Percentiles rank a stretch among this genome's conserved stretches.
Evolutionary conservation across 1,139 yeast species (phyloP).

Genomic region (Pneumocystis jirovecii): DNA sequence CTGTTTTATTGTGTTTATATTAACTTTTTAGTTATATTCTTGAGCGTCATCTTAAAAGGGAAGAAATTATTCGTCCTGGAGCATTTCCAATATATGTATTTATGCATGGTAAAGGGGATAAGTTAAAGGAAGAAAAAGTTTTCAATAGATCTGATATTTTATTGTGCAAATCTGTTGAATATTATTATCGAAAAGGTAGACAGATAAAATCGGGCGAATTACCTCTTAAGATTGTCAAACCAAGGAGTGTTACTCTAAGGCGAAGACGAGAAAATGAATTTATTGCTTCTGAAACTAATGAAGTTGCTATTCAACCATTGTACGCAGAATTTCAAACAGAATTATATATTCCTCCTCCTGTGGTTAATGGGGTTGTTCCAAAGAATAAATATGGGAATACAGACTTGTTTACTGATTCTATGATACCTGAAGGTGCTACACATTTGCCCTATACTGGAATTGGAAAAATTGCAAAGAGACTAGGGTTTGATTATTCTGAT

Average conservation of each 20-base stretch:
- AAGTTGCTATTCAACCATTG: conserved; percentile 25
- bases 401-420: conserved; percentile 57
- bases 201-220: conserved; percentile 32
- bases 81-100: conserved; percentile 51
- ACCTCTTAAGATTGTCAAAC: conserved; percentile 16
- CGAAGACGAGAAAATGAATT: conserved; percentile 24
- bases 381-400: conserved; percentile 72
- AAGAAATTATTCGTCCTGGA: conserved; percentile 57
- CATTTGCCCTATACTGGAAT: conserved; percentile 36
- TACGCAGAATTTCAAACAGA: conserved; percentile 72
- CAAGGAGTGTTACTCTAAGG: conserved; percentile 38
- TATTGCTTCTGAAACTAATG: conserved; percentile 35
- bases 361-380: conserved; percentile 49
- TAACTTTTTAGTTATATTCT: conserved; percentile 20
- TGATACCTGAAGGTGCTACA: conserved; percentile 72
- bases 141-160: conserved; percentile 55
- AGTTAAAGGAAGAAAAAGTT: conserved; percentile 28
- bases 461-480: conserved; percentile 1
- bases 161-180: conserved; percentile 52
- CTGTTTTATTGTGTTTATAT: neutral
- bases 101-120: conserved; percentile 21
- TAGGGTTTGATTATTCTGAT: conserved; percentile 56
- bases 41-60: conserved; percentile 55
- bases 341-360: conserved; percentile 49
- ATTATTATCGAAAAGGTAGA: conserved; percentile 79